Evolutionary conservation across 2,329 filamentous ascomycete species (phyloP).

Genomic region (Exophiala dermatitidis): DNA sequence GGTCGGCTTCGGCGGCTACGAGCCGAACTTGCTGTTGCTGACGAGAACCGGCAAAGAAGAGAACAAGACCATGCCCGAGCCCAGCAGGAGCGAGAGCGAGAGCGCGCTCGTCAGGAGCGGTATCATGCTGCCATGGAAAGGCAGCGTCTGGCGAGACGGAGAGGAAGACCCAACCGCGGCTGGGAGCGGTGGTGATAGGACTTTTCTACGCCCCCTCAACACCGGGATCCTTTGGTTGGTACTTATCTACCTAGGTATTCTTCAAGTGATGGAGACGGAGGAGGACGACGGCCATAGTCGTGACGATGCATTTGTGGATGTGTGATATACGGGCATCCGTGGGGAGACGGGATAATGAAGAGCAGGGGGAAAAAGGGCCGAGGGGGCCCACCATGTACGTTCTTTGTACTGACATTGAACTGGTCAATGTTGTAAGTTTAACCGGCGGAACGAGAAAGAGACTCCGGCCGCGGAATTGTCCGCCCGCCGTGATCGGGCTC

Average conservation of each 20-base stretch:
- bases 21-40: background rate
- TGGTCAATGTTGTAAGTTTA: too few species aligned
- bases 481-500: background rate
- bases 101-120: background rate
- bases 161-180: background rate
- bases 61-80: background rate
- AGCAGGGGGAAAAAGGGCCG: too few species aligned
- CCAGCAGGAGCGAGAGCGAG: background rate
- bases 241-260: too few species aligned
- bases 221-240: too few species aligned
- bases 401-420: too few species aligned
- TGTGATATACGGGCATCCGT: too few species aligned
- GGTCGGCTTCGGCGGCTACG: background rate
- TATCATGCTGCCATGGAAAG: background rate
- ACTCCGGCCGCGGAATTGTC: background rate
- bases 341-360: too few species aligned
- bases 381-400: background rate
- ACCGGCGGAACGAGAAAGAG: background rate
- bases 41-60: conserved; percentile 1
- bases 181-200: background rate
- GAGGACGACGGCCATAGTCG: too few species aligned
- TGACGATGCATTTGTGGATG: too few species aligned
- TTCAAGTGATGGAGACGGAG: too few species aligned
- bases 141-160: background rate
- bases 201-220: too few species aligned